Evolutionary conservation across 2,329 filamentous ascomycete genomes (phyloP), one percentile per base, ranked within the genome.

Genomic region (Colletotrichum sp.): DNA sequence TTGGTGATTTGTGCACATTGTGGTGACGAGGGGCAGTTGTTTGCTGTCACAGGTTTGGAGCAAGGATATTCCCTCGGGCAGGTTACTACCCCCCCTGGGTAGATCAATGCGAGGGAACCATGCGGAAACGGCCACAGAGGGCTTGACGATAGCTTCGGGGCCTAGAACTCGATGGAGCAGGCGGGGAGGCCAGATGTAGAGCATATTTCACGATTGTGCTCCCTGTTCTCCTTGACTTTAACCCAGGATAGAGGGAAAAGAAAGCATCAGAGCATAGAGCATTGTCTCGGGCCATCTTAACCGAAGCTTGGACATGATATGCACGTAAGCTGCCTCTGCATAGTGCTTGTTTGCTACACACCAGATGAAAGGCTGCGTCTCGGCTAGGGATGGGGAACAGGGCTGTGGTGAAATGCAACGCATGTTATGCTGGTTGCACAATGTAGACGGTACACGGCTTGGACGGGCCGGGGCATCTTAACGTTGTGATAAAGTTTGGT

Each of bases 101-200:
- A 67, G 36, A 75, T 72, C 68, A 72, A 75, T 75, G 72, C 52
- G 36, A 57, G 57, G 43, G n/a, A 24, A 13, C n/a, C n/a, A 39
- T 34, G 39, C 39, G 18, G 21, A 21, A 21, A 61, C 6, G 5
- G 2, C 18, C 8, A 32, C 1, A 2, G 9, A 30, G n/a, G 0
- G 10, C 10, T 48, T 21, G 57, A 60, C 6, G 57, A 60, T 18
- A 60, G 28, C 16, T 60, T 30, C 26, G 1, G 16, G 24, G 26
- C 28, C 57, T 60, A 30, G 57, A 30, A 18, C 15, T 60, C 18
- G 13, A 60, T 30, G 26, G 55, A 60, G 18, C 13, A 1, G 21
- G 24, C 9, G 52, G 55, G 55, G 55, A 5, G 1, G 7, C 21
- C 12, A 26, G 0, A n/a, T 0, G 0, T 1, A n/a, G 39, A 48